Conservation (phyloP, 2,329 filamentous ascomycete species). For the Emericellopsis cladophorae region DNA sequence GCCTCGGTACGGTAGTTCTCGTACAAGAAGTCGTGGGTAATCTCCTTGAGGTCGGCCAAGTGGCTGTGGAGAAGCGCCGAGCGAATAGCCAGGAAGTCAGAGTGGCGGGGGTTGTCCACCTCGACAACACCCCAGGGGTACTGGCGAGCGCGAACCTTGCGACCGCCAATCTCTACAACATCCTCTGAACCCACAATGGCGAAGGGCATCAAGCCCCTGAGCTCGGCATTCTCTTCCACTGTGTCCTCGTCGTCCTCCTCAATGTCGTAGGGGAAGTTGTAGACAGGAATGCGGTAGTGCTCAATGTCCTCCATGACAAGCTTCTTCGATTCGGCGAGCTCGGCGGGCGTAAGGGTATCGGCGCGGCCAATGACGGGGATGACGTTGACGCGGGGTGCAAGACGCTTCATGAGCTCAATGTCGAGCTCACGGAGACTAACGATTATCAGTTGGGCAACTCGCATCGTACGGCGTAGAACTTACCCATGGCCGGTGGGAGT, state of each 20-base stretch:
- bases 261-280: constrained; percentile 99
- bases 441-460: neutral
- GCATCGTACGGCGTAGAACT: constrained; percentile 11
- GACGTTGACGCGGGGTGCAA: constrained; percentile 95
- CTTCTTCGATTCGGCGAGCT: constrained; percentile 98
- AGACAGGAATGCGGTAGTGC: constrained; percentile 98
- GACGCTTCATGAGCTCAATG: constrained; percentile 98
- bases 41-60: constrained; percentile 96
- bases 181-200: constrained; percentile 98
- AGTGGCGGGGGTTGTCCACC: constrained; percentile 98
- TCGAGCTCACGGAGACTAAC: constrained; percentile 89
- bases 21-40: constrained; percentile 99
- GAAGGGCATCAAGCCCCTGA: constrained; percentile 95
- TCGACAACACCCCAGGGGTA: constrained; percentile 99
- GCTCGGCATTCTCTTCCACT: constrained; percentile 96
- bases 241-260: constrained; percentile 99
- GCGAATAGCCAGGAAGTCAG: constrained; percentile 93
- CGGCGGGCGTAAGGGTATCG: constrained; percentile 89
- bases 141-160: constrained; percentile 85
- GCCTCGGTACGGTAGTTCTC: constrained; percentile 99
- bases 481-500: constrained; percentile 93
- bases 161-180: constrained; percentile 82
- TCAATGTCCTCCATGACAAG: constrained; percentile 99
- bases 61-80: constrained; percentile 96
- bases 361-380: constrained; percentile 98